Percentiles rank a stretch among this genome's conserved stretches.
Conservation (phyloP, 306 rosid species). For the Herpetospermum pedunculosum region DNA sequence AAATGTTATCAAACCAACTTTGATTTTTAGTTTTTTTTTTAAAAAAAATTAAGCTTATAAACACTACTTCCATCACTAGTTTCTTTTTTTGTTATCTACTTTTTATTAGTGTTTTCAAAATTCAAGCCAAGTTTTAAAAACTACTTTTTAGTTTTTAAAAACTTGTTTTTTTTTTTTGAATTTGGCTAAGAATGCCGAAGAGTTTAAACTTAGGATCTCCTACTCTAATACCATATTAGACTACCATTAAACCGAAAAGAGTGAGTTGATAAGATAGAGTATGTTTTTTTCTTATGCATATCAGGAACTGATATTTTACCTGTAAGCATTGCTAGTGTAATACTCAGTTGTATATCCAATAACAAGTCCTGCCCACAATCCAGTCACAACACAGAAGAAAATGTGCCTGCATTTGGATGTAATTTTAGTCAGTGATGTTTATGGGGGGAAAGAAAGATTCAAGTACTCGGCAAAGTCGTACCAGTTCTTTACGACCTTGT, state of each 20-base stretch:
- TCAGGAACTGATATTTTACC: conserved; percentile 18
- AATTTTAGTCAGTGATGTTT: background rate
- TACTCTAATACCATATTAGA: background rate
- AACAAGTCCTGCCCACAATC: conserved; percentile 72
- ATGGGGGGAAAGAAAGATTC: background rate
- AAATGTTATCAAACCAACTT: too few species aligned
- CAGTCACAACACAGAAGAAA: conserved; percentile 60
- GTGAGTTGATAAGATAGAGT: background rate
- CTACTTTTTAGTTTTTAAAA: too few species aligned
- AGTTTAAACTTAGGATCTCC: too few species aligned
- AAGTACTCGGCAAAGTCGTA: conserved; percentile 8
- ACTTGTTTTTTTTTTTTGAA: too few species aligned
- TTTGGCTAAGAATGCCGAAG: too few species aligned
- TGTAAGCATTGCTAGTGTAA: conserved; percentile 66
- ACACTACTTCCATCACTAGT: too few species aligned
- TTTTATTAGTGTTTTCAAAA: too few species aligned
- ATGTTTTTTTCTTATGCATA: background rate
- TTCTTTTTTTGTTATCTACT: too few species aligned
- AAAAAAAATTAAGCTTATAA: too few species aligned
- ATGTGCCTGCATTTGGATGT: conserved; percentile 40
- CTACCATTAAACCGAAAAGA: background rate
- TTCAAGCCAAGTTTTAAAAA: too few species aligned
- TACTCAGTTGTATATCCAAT: conserved; percentile 64
- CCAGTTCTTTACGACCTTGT: conserved; percentile 54
- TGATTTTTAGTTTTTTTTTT: too few species aligned